These are phyloP conservation scores for Asterella californica DNA, from an alignment of 225 moss, liverwort and hornwort species.

Conservation along the genomic window DNA sequence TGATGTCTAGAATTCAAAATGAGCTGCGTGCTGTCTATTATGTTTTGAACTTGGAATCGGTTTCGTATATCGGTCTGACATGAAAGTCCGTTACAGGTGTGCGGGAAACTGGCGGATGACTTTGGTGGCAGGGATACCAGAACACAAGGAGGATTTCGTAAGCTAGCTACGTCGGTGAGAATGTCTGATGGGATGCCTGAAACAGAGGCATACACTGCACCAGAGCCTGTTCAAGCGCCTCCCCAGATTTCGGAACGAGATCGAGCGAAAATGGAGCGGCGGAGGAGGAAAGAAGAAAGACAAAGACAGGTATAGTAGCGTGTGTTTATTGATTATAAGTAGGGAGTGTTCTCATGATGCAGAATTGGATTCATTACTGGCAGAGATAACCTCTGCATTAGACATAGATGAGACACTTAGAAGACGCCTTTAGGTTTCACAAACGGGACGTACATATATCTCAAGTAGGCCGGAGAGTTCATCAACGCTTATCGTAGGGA, in stretches of 20 bases:
- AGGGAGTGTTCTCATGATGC: background rate
- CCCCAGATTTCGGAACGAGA: slow-evolving; percentile 94
- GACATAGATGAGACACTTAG: too few relatives aligned
- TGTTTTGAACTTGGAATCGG: background rate
- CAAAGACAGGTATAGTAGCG: slow-evolving; percentile 62
- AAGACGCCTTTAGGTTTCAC: too few relatives aligned
- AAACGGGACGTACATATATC: too few relatives aligned
- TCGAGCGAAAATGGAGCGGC: slow-evolving; percentile 82
- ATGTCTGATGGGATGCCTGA: slow-evolving; percentile 98
- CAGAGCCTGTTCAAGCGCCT: slow-evolving; percentile 64
- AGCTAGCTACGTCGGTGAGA: slow-evolving; percentile 85
- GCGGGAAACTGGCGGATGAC: slow-evolving; percentile 69
- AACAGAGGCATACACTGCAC: slow-evolving; percentile 44
- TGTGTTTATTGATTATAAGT: background rate
- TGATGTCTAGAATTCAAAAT: background rate
- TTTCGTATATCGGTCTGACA: background rate
- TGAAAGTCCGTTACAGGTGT: slow-evolving; percentile 50
- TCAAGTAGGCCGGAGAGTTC: background rate
- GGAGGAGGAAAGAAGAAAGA: slow-evolving; percentile 92
- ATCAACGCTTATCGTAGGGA: background rate
- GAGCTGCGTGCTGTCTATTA: background rate
- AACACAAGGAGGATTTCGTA: slow-evolving; percentile 64
- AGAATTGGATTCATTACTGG: background rate
- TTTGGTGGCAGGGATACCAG: slow-evolving; percentile 83
- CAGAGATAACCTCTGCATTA: too few relatives aligned